phyloP scores from a whole-genome alignment of 2,329 filamentous ascomycete species.

The Cladobotryum protrusum region DNA sequence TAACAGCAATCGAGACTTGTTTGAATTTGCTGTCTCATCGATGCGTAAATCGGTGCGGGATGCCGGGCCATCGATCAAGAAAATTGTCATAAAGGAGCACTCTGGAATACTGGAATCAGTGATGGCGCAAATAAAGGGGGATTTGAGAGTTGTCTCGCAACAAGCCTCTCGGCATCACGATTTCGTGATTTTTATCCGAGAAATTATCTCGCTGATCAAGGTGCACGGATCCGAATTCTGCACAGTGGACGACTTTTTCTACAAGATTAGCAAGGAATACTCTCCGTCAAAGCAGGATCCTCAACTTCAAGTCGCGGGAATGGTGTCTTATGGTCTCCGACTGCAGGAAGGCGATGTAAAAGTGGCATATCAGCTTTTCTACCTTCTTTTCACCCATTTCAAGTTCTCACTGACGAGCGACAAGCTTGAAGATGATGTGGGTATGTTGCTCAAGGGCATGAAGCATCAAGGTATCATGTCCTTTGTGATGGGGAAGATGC shows the following conservation, averaged over 20 bases:
- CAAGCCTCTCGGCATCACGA: constrained; percentile 35
- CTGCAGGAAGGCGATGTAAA: constrained; percentile 46
- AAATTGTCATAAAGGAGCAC: constrained; percentile 34
- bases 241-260: constrained; percentile 49
- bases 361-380: constrained; percentile 46
- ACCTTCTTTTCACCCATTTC: constrained; percentile 52
- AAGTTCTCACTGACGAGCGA: constrained; percentile 47
- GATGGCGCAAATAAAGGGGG: constrained; percentile 50
- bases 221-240: constrained; percentile 49
- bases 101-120: constrained; percentile 36
- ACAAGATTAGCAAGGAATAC: constrained; percentile 50
- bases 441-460: constrained; percentile 44
- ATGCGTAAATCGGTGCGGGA: constrained; percentile 45
- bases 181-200: constrained; percentile 47
- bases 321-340: constrained; percentile 50
- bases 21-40: constrained; percentile 40
- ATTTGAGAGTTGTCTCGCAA: constrained; percentile 35
- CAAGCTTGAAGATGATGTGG: constrained; percentile 40
- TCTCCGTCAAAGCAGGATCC: constrained; percentile 50
- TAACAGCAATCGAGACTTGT: constrained; percentile 41
- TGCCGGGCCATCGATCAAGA: constrained; percentile 29
- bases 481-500: constrained; percentile 47
- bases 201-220: constrained; percentile 48
- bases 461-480: constrained; percentile 35
- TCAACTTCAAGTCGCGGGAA: constrained; percentile 48